Evolutionary conservation across 768 basidiomycete species (phyloP).

Genomic region (Calocera viscosa): DNA sequence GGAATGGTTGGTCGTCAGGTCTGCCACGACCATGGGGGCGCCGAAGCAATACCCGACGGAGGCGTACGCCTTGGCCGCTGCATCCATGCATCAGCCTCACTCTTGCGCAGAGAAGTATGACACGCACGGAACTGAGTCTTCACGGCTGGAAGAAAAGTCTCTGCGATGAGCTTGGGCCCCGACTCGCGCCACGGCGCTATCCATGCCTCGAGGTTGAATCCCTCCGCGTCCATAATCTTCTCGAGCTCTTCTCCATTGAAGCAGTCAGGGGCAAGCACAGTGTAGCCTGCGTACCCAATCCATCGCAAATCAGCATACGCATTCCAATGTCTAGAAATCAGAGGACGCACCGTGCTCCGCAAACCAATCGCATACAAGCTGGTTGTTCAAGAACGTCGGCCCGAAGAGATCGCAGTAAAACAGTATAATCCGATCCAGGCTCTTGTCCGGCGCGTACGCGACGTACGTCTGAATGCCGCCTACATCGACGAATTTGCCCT

Average conservation of each 20-base stretch:
- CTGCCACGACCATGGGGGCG: constrained; percentile 20
- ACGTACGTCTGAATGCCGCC: constrained; percentile 43
- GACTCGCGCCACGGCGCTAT: constrained; percentile 26
- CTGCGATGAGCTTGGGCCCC: constrained; percentile 31
- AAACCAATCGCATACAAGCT: constrained; percentile 52
- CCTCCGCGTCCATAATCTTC: constrained; percentile 29
- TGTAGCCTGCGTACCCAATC: constrained; percentile 41
- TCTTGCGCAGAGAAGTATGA: neutral
- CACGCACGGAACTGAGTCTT: constrained; percentile 37
- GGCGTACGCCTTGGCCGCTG: constrained; percentile 7
- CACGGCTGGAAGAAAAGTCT: constrained; percentile 43
- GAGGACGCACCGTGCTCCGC: constrained; percentile 40
- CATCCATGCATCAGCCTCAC: neutral
- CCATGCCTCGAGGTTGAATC: constrained; percentile 35
- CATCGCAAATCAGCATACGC: too few relatives aligned
- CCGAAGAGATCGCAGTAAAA: constrained; percentile 50
- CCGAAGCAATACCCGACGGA: constrained; percentile 21
- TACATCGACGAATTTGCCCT: constrained; percentile 32
- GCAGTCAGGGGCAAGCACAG: constrained; percentile 49
- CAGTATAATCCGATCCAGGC: constrained; percentile 38
- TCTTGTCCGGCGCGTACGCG: constrained; percentile 32
- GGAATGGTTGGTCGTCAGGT: neutral
- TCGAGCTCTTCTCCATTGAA: constrained; percentile 47
- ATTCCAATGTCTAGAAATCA: neutral
- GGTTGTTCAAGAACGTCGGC: constrained; percentile 44